Base-by-base conservation (phyloP, 2,329 filamentous ascomycete species). In the Aspergillus sp. region DNA sequence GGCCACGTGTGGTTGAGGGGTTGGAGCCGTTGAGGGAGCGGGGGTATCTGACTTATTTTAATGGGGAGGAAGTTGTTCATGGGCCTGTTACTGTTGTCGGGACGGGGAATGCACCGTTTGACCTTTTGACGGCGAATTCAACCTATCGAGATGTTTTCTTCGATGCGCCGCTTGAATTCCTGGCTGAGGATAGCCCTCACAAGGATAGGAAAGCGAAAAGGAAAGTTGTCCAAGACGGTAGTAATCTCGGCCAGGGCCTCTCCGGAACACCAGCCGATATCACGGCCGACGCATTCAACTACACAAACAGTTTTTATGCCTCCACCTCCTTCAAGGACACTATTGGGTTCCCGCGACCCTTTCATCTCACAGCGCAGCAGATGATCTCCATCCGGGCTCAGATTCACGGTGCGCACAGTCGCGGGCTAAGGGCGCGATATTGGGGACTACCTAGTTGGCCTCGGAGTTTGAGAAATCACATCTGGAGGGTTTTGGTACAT, bases 371-470 rank as follows among this genome's bases (percentile, higher is more conserved):
- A 0, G 47, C 61, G 1, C 48, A 54, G 3, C 78, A 82, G 53
- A 60, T 77, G 43, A 55, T 70, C 0, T 60, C 65, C 10, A 68
- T 83, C 49, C 67, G 77, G 25, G 66, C 67, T 4, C 79, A 82
- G 57, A 74, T 82, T 37, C 64, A 65, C 0, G 73, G 70, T 6
- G 79, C 80, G 3, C 72, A 79, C 46, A 57, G 64, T 2, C 66
- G 72, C 7, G 79, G 79, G 0, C 59, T 83, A 39, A 79, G 79
- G 54, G 74, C 73, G 1, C 62, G 80, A 43, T 83, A 82, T 54
- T 82, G 79, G 79, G 69, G 70, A 20, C 70, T 78, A 9, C 79
- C 79, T 0, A 65, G 60, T 46, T 82, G 79, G 79, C 80, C 80
- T 1, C 62, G 73, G 4, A 70, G 70, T 37, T 53, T 80, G 59